Conservation (phyloP, 192 early-diverging fungal species). For the Helicostylum pulchrum region DNA sequence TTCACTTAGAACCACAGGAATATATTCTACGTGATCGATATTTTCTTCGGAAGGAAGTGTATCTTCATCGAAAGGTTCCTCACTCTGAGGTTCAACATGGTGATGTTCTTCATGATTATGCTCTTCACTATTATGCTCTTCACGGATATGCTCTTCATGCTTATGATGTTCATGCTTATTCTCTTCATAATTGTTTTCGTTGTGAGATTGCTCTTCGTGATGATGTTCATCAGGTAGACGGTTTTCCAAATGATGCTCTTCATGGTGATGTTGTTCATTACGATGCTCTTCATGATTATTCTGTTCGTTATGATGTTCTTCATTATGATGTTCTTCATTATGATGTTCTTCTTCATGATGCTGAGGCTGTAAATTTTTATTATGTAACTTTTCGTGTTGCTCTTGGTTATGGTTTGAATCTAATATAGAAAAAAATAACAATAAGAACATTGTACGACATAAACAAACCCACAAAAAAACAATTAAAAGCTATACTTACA, state of each 20-base stretch:
- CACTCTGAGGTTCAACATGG: neutral
- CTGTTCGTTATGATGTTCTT: neutral
- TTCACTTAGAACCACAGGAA: neutral
- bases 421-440: no score
- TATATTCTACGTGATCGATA: no score
- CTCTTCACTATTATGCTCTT: neutral
- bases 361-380: no score
- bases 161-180: neutral
- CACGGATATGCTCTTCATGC: neutral
- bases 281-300: neutral
- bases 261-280: neutral
- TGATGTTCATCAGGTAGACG: neutral
- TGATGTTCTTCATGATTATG: neutral
- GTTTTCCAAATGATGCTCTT: neutral
- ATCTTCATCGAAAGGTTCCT: neutral
- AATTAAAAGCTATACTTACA: no score
- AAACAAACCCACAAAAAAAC: no score
- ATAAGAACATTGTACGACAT: no score
- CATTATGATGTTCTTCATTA: neutral
- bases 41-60: neutral
- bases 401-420: no score
- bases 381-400: no score
- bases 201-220: neutral
- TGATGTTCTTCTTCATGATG: conserved; percentile 3
- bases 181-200: neutral